Evolutionary conservation across 169 alveolate genomes (phyloP), one percentile per base, ranked within the genome.

Genomic region (Eimeria acervulina): DNA sequence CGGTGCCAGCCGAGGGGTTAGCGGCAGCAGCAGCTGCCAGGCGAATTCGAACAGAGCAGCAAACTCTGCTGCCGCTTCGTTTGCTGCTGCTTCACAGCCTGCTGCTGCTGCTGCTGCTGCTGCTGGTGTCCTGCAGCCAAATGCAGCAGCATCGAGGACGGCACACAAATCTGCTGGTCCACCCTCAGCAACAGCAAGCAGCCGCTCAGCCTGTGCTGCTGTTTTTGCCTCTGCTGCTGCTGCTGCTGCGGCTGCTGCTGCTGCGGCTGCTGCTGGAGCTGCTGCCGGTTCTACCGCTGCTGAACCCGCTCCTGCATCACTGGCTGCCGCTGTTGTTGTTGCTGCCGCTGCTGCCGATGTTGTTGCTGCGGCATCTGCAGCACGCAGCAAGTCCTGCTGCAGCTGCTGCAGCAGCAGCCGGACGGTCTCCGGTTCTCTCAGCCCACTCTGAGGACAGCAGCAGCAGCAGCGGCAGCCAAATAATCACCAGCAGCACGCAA

Each of bases 71-170:
- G 89, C 63, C 1, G 26, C 83, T 13, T 10, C 83, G 15, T 31
- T 28, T 36, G 52, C 83, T 38, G 89, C 89, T 38, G 55, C 89
- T 47, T 51, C 59, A 1, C 21, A 51, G 63, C 59, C 89, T 78
- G 89, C 89, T 78, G 89, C 66, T 42, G 89, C 89, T 42, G 89
- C 89, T 78, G 89, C 89, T 78, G 89, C 89, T 78, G 89, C 89
- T 42, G 89, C 89, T 44, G 89, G 89, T 38, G 89, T 78, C 89
- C 89, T 38, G 89, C 89, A 78, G 89, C 63, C 52, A 17, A 78
- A 78, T 42, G 89, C 89, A 78, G 89, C 89, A 38, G 89, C 89
- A 78, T 78, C 89, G 26, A 78, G 63, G 42, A 78, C 63, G 8
- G 63, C 89, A 78, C 89, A 78, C 42, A 78, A 10, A 78, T 78